Base-by-base conservation (phyloP, 805 yeast species). In the Hanseniaspora taiwanica region DNA sequence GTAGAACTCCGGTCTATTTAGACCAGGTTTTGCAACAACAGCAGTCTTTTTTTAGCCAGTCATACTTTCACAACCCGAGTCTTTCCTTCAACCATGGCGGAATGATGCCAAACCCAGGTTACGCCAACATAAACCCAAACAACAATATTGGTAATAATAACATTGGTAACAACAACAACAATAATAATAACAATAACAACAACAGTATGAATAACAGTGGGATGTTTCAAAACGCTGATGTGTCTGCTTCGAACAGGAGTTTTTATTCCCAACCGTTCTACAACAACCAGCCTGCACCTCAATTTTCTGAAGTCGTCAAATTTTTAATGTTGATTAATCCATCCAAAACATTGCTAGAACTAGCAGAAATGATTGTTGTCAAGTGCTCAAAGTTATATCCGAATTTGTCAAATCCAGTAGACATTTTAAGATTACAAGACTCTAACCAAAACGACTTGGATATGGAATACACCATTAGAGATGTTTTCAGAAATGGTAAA, bases 361-460 rank as follows among this genome's bases (percentile, higher is more conserved):
- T 81, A 13, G 66, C 76, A 14, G 57, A 63, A 4, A 84, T 76
- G 41, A 68, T 82, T 18, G 53, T 62, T n/a, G 55, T 54, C 6
- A 66, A 84, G 44, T 78, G 75, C 51, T 54, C 63, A 25, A 76
- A 73, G 51, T 61, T 82, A 39, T 83, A 83, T 46, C 91, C 91
- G 0, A 66, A 66, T 18, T 34, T 56, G 33, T 76, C 71, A 37
- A 72, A 68, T 4, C 68, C 69, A 1, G 54, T 81, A 16, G 64
- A 65, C 5, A 71, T 83, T 32, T 59, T 68, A n/a, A 70, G 72
- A 38, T 58, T 83, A 4, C 93, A 82, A 52, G 89, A 82, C 55
- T 57, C 56, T 33, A 70, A 74, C 43, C 69, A 69, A 42, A 81
- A 87, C 48, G 94, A 83, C 53, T 60, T 83, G 42, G 94, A 83